These are phyloP conservation scores for Chlorella sp. DNA, from an alignment of 139 green algal species.

Conservation along the genomic window DNA sequence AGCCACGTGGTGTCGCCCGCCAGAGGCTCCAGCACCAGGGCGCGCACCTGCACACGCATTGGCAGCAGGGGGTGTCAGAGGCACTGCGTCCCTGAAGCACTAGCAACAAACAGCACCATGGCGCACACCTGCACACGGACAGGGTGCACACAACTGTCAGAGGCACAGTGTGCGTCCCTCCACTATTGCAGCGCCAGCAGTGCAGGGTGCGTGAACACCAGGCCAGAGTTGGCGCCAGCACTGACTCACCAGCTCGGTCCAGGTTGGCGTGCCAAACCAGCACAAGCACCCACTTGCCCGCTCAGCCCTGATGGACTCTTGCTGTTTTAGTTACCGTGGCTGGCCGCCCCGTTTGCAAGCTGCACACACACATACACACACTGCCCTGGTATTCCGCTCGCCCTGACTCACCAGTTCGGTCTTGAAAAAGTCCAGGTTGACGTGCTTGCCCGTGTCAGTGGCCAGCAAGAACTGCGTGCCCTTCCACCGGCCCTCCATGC, in stretches of 20 bases:
- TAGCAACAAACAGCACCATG: background rate
- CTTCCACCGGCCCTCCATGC: background rate
- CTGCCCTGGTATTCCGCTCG: background rate
- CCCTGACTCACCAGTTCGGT: conserved; percentile 9
- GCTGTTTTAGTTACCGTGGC: too few relatives aligned
- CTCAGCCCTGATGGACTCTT: too few relatives aligned
- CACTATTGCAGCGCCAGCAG: too few relatives aligned
- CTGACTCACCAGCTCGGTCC: too few relatives aligned
- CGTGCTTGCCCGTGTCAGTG: conserved; percentile 10
- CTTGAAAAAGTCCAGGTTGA: conserved; percentile 5
- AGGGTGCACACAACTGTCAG: too few relatives aligned
- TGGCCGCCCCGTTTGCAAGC: too few relatives aligned
- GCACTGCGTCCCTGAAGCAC: background rate
- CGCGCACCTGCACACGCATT: conserved; percentile 9
- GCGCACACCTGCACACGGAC: background rate
- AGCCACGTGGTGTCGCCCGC: conserved; percentile 14
- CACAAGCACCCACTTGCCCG: too few relatives aligned
- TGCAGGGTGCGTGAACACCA: too few relatives aligned
- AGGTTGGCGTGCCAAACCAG: too few relatives aligned
- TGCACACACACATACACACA: too few relatives aligned
- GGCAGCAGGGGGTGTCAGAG: background rate
- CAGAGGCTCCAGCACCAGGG: conserved; percentile 13
- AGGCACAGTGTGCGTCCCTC: too few relatives aligned
- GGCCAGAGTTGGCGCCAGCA: too few relatives aligned
- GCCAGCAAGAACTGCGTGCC: conserved; percentile 7